Base-by-base conservation (phyloP, 495 filamentous ascomycete genomes). In the Aspergillus bertholletiae region DNA sequence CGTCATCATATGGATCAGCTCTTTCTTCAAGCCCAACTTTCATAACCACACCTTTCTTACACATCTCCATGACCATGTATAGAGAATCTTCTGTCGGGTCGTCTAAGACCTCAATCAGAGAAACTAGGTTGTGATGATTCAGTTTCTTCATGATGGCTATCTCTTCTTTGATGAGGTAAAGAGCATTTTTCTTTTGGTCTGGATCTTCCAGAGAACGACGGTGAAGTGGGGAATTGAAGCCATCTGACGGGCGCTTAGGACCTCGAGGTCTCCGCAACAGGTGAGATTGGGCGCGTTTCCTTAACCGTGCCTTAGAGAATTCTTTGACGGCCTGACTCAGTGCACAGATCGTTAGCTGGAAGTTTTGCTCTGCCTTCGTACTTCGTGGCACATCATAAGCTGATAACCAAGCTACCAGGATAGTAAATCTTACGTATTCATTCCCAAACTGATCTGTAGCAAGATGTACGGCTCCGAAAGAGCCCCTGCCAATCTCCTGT, bases 131-230 rank as follows among this genome's bases (percentile, higher is more conserved):
- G 37, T 81, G 84, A 59, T 98, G 94, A 65, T 97, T 85, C 45
- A 98, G 79, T 69, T 98, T 97, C 76, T 98, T 98, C 89, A 98
- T 97, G 65, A 98, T 96, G 22, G 94, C 94, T 60, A 98, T 96
- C 67, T 98, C 94, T 70, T 96, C 90, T 55, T 88, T 89, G 66
- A 98, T 98, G 43, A 97, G 76, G 66, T 85, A 88, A 2, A 97
- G 76, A 2, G 92, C 81, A 63, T 96, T 93, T 45, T 85, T 83
- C n/a, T 77, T 79, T 52, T 85, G 85, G 53, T 81, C 73, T 22
- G 73, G 72, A 44, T 77, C 75, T 11, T 67, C 72, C 1, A 81
- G 74, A 13, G 78, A 78, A 58, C 68, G 61, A 5, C 80, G 73
- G 63, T 82, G 80, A 28, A 88, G 66, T 7, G 84, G 80, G 22